Evolutionary conservation across 441 rosid genomes (phyloP).

Genomic region (Dalechampia spathulata): DNA sequence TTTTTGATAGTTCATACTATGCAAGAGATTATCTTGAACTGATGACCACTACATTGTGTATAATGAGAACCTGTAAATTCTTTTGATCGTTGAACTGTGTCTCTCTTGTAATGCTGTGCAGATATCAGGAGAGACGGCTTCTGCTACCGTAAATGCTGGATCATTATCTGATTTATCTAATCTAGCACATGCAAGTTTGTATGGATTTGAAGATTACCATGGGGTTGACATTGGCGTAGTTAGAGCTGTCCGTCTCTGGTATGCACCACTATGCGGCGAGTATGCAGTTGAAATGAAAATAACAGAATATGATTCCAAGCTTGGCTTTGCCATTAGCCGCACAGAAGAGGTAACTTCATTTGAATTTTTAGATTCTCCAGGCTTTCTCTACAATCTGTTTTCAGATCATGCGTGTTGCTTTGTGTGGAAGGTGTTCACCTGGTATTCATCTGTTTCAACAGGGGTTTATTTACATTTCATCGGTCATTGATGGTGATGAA

Average conservation of each 20-base stretch:
- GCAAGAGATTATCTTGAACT: background rate
- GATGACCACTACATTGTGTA: background rate
- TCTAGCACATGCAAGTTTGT: conserved; percentile 65
- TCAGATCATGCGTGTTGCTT: background rate
- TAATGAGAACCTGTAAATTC: background rate
- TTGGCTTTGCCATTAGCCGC: conserved; percentile 93
- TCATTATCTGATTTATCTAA: conserved; percentile 76
- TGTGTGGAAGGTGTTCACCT: too few relatives aligned
- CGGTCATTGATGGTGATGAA: conserved; percentile 65
- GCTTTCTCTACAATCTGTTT: background rate
- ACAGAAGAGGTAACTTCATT: conserved; percentile 67
- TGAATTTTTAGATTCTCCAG: background rate
- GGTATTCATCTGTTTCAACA: conserved; percentile 14
- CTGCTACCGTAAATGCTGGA: conserved; percentile 72
- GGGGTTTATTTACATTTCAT: conserved; percentile 91
- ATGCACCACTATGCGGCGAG: conserved; percentile 67
- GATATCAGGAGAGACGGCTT: conserved; percentile 96
- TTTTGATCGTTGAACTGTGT: background rate
- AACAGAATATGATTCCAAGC: conserved; percentile 66
- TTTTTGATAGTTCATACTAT: too few relatives aligned
- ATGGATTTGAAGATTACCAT: conserved; percentile 96
- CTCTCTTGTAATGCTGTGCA: conserved; percentile 14
- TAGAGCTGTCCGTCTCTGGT: conserved; percentile 93
- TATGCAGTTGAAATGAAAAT: conserved; percentile 60
- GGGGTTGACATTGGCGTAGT: conserved; percentile 95